phyloP scores from a whole-genome alignment of 2,329 filamentous ascomycete genomes.

The Fusarium ambrosium region DNA sequence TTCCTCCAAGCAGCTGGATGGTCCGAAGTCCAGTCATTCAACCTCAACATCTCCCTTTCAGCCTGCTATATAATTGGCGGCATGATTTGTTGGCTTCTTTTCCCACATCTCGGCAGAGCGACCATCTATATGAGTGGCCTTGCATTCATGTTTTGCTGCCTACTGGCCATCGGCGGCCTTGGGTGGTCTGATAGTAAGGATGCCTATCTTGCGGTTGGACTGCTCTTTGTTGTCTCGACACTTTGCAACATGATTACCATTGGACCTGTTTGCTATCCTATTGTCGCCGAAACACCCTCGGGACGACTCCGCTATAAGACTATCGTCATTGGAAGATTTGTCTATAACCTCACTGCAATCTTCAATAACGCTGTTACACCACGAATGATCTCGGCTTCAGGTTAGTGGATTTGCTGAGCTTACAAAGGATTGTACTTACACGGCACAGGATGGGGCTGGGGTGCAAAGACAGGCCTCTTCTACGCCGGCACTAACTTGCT shows the following conservation, averaged over 20 bases:
- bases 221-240: neutral
- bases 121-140: neutral
- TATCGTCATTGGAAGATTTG: neutral
- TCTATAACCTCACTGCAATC: neutral
- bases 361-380: neutral
- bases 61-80: neutral
- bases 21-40: neutral
- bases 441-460: conserved; percentile 9
- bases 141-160: neutral
- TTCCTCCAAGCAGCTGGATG: neutral
- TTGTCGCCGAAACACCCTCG: neutral
- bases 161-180: neutral
- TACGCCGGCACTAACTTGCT: conserved; percentile 47
- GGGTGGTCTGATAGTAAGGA: neutral
- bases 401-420: neutral
- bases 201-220: neutral
- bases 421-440: neutral
- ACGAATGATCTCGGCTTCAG: neutral
- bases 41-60: conserved; percentile 4
- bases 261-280: neutral
- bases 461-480: neutral
- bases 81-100: neutral
- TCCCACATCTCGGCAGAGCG: neutral
- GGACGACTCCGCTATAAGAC: neutral
- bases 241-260: conserved; percentile 7